Conservation (phyloP, 2,329 filamentous ascomycete genomes). For the Xenoacremonium recifei region DNA sequence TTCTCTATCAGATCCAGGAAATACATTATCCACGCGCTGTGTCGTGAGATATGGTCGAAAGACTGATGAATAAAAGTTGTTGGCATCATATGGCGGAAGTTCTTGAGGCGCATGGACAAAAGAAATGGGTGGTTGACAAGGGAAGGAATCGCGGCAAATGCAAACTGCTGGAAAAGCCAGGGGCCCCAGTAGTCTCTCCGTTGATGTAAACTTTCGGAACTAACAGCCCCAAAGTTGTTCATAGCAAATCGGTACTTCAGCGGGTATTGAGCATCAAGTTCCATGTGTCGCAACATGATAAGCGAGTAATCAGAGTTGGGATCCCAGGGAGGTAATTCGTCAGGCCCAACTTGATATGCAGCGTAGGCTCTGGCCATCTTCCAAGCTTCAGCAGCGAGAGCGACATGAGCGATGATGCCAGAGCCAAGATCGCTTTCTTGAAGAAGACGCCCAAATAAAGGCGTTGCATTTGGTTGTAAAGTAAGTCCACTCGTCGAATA, state of each 20-base stretch:
- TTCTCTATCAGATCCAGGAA: slow-evolving; percentile 47
- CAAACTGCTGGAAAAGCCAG: slow-evolving; percentile 50
- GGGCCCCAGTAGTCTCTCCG: slow-evolving; percentile 52
- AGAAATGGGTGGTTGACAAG: slow-evolving; percentile 54
- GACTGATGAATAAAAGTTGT: slow-evolving; percentile 55
- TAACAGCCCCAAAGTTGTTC: slow-evolving; percentile 43
- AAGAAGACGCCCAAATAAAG: too few species aligned
- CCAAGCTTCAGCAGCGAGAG: slow-evolving; percentile 45
- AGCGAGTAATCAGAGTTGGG: slow-evolving; percentile 50
- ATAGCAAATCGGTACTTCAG: slow-evolving; percentile 49
- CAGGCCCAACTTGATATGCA: slow-evolving; percentile 41
- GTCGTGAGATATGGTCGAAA: slow-evolving; percentile 48
- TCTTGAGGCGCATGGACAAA: slow-evolving; percentile 50
- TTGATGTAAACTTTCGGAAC: slow-evolving; percentile 39
- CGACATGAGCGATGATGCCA: slow-evolving; percentile 42
- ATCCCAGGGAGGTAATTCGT: slow-evolving; percentile 40
- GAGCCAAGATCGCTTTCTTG: neutral
- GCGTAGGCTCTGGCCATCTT: slow-evolving; percentile 47
- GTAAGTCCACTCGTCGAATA: neutral
- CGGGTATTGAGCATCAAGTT: slow-evolving; percentile 50
- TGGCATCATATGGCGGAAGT: slow-evolving; percentile 49
- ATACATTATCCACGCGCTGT: slow-evolving; percentile 53
- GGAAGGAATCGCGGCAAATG: slow-evolving; percentile 52
- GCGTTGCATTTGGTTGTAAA: neutral
- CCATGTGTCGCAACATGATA: slow-evolving; percentile 49